These are phyloP conservation scores for Amylostereum areolatum DNA, from an alignment of 1,284 basidiomycete species.

Conservation along the genomic window DNA sequence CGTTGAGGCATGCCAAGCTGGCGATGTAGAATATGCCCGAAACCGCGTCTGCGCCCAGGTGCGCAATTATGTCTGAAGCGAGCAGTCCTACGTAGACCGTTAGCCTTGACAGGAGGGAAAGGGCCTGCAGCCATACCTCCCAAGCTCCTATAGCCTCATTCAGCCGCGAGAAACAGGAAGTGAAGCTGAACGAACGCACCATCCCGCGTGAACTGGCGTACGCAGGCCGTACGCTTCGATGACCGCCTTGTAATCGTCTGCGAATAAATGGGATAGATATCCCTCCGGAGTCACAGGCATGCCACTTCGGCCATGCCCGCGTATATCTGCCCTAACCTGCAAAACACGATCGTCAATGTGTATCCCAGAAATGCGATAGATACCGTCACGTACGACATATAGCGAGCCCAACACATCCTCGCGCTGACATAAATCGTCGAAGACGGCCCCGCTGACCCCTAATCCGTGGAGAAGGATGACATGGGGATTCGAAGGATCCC, in stretches of 20 bases:
- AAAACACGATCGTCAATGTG: slow-evolving; percentile 23
- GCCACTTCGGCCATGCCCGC: slow-evolving; percentile 24
- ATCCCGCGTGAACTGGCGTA: slow-evolving; percentile 20
- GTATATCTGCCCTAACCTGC: slow-evolving; percentile 28
- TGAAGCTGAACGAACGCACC: slow-evolving; percentile 12
- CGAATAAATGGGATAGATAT: slow-evolving; percentile 16
- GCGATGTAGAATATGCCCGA: no score
- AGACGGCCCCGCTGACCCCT: slow-evolving; percentile 14
- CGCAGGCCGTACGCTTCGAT: slow-evolving; percentile 17
- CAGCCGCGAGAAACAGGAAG: no score
- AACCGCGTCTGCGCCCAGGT: no score
- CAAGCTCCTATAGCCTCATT: no score
- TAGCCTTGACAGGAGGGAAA: no score
- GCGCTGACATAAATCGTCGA: no score
- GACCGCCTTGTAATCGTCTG: slow-evolving; percentile 23
- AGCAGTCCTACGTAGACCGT: no score
- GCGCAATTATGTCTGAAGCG: no score
- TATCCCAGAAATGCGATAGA: slow-evolving; percentile 21
- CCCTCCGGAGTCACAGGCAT: slow-evolving; percentile 13
- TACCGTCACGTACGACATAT: slow-evolving; percentile 25
- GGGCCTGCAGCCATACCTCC: no score
- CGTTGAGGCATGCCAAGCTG: no score
- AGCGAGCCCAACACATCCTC: no score
- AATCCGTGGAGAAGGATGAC: slow-evolving; percentile 35
- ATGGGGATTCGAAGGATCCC: slow-evolving; percentile 27